phyloP scores from a whole-genome alignment of 805 yeast genomes.

The Candida nitratophila region DNA sequence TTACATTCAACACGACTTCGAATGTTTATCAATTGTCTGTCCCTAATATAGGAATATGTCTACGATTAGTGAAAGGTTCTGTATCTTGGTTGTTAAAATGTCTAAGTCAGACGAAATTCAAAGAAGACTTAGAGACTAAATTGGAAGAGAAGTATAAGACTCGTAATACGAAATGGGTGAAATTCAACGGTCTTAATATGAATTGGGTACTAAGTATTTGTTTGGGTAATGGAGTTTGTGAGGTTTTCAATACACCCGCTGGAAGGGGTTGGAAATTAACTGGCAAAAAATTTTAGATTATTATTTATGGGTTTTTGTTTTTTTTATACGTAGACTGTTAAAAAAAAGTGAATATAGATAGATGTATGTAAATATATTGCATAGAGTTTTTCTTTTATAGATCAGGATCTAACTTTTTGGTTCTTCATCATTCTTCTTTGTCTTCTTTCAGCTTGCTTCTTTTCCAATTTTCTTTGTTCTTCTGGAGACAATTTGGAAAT shows the following conservation, averaged over 20 bases:
- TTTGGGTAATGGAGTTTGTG: slow-evolving; percentile 44
- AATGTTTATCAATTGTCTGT: slow-evolving; percentile 34
- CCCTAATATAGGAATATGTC: slow-evolving; percentile 44
- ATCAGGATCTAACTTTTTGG: slow-evolving; percentile 37
- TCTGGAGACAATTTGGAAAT: slow-evolving; percentile 56
- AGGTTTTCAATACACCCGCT: slow-evolving; percentile 45
- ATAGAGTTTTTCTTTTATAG: too few relatives aligned
- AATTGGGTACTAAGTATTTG: slow-evolving; percentile 45
- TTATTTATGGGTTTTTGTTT: too few relatives aligned
- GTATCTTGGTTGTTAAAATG: slow-evolving; percentile 36
- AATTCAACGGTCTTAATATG: slow-evolving; percentile 43
- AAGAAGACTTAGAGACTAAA: slow-evolving; percentile 36
- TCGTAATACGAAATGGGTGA: slow-evolving; percentile 35
- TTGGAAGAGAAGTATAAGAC: slow-evolving; percentile 39
- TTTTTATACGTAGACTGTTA: too few relatives aligned
- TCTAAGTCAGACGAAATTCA: slow-evolving; percentile 29
- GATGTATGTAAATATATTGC: not conserved
- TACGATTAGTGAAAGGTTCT: slow-evolving; percentile 37
- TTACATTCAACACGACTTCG: slow-evolving; percentile 29
- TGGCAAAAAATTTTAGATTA: slow-evolving; percentile 22
- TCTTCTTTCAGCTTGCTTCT: slow-evolving; percentile 74
- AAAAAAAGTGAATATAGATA: not conserved
- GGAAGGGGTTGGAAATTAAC: slow-evolving; percentile 48
- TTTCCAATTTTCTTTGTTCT: slow-evolving; percentile 72
- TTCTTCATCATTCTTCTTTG: slow-evolving; percentile 66